Conservation (phyloP, 371 early-diverging fungal genomes). For the Capillidium heterosporum region DNA sequence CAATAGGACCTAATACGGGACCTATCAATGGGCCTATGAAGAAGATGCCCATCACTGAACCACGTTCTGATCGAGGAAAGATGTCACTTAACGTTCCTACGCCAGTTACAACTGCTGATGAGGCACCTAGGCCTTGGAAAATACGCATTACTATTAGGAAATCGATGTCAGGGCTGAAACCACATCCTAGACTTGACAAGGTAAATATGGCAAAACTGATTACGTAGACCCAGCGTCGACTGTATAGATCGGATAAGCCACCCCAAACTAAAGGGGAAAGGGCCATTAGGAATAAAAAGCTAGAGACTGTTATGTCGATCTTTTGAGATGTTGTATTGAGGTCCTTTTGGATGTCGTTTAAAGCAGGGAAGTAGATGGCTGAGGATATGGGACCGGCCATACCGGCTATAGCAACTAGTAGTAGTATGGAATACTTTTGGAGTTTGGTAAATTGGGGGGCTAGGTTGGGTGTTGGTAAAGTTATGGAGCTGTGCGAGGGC, state of each 20-base stretch:
- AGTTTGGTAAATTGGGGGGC: too few species aligned
- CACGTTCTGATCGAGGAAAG: conserved; percentile 16
- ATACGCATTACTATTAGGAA: conserved; percentile 35
- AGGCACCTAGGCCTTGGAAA: conserved; percentile 47
- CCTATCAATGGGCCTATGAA: conserved; percentile 36
- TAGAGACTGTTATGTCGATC: conserved; percentile 30
- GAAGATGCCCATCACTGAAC: conserved; percentile 35
- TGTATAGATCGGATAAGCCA: conserved; percentile 40
- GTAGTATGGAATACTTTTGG: too few species aligned
- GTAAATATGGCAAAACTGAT: conserved; percentile 30
- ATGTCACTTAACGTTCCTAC: conserved; percentile 48
- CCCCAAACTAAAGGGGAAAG: conserved; percentile 46
- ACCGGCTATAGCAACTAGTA: neutral
- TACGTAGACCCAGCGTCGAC: conserved; percentile 44
- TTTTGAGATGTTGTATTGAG: conserved; percentile 22
- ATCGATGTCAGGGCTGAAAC: conserved; percentile 24
- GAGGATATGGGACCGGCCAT: neutral
- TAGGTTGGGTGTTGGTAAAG: too few species aligned
- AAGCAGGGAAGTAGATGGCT: conserved; percentile 24
- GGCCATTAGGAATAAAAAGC: conserved; percentile 32
- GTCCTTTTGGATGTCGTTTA: conserved; percentile 24
- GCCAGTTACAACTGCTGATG: conserved; percentile 48
- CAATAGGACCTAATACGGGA: conserved; percentile 26
- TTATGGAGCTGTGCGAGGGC: too few species aligned
- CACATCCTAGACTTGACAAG: conserved; percentile 38